These are phyloP conservation scores for Trichoderma guizhouense DNA, from an alignment of 2,329 filamentous ascomycete genomes.

Conservation along the genomic window DNA sequence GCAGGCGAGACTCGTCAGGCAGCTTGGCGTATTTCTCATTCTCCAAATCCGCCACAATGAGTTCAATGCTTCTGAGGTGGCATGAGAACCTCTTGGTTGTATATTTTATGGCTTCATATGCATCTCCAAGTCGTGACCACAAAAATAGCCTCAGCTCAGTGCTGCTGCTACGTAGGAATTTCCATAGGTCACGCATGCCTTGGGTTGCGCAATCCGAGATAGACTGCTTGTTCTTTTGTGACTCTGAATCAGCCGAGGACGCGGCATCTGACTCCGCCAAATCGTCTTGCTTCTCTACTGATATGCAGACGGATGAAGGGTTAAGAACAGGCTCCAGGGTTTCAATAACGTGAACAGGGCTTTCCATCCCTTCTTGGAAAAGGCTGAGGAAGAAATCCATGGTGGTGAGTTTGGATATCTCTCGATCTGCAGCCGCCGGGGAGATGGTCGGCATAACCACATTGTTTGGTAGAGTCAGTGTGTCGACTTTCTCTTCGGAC, in stretches of 20 bases:
- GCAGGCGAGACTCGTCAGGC: conserved; percentile 61
- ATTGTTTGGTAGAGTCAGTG: conserved; percentile 74
- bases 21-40: conserved; percentile 61
- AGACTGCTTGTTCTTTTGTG: conserved; percentile 29
- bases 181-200: conserved; percentile 72
- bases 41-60: conserved; percentile 63
- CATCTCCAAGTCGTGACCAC: conserved; percentile 87
- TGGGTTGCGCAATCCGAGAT: conserved; percentile 53
- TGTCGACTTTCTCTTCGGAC: conserved; percentile 36
- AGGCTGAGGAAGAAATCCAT: conserved; percentile 94
- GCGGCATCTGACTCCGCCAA: conserved; percentile 21
- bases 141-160: conserved; percentile 81
- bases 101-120: conserved; percentile 82
- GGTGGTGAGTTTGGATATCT: conserved; percentile 87
- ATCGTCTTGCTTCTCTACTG: conserved; percentile 11
- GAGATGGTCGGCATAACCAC: conserved; percentile 85
- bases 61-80: conserved; percentile 78
- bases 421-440: conserved; percentile 75
- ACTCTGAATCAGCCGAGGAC: not conserved
- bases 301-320: conserved; percentile 53
- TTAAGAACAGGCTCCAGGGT: conserved; percentile 90
- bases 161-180: conserved; percentile 77
- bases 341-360: conserved; percentile 83
- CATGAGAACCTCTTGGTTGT: conserved; percentile 86
- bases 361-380: conserved; percentile 76